Base-by-base conservation (phyloP, 176 grass and related monocot genomes). In the Aegilops bicornis region DNA sequence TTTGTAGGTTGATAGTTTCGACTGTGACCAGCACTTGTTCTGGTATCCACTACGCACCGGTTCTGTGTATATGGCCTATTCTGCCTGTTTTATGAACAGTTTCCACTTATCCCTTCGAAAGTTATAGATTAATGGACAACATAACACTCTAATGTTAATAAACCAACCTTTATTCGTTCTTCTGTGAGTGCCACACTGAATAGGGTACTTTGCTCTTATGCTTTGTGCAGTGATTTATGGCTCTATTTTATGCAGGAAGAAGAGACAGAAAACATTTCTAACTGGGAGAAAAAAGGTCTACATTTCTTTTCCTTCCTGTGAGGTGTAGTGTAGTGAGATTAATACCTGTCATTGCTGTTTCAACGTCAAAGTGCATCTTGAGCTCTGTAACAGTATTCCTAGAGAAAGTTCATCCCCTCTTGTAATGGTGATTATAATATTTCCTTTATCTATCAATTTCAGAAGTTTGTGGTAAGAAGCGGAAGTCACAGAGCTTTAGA, bases 201-300 rank as follows among this genome's bases (percentile, higher is more conserved):
- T 68, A 19, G 68, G n/a, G 8, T 33, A 8, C 24, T 27, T 45
- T 58, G 23, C 5, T 86, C 40, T 73, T 71, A 65, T 79, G 3
- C 37, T 88, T 81, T 80, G 37, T 20, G 60, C 71, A 84, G 47
- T 90, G 39, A 86, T 83, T 80, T 82, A 83, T 87, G 64, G 20
- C 65, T 63, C 79, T 25, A 83, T 79, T 87, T 58, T 73, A 66
- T 87, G 61, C 89, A 98, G 91, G 96, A 94, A 86, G 91, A 88
- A 67, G 88, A 89, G 15, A 23, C 10, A 8, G 86, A 86, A 69
- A 88, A 74, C 36, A 75, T 80, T 82, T 83, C 85, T 87, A 89
- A 93, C 35, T 92, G 87, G 89, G 93, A 92, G 73, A 92, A 80
- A 88, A 98, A 94, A 93, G 93, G 96, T 95, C 64, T 31, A 29